Conservation (phyloP, 805 yeast species). For the Metschnikowia rubicola region DNA sequence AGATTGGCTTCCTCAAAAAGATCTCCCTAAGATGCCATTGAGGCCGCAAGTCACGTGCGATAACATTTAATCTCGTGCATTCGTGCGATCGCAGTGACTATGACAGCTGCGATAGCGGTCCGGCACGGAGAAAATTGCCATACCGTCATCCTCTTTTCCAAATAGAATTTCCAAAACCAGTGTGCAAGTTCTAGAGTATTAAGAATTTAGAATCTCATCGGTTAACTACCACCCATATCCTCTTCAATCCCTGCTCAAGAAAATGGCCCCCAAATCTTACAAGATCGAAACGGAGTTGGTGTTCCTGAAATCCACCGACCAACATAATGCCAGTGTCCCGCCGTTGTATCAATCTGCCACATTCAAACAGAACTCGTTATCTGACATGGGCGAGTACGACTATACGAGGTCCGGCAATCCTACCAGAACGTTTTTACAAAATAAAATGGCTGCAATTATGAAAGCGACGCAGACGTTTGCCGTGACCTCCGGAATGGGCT, state of each 20-base stretch:
- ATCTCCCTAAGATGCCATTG: not conserved
- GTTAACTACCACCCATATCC: no score
- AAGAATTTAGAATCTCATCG: not conserved
- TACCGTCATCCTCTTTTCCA: not conserved
- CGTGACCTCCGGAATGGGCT: slow-evolving; percentile 90
- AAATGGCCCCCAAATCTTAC: slow-evolving; percentile 34
- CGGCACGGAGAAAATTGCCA: not conserved
- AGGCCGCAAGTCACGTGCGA: slow-evolving; percentile 8
- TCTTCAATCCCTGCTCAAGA: not conserved
- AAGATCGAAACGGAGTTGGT: slow-evolving; percentile 70
- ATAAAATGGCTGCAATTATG: slow-evolving; percentile 75
- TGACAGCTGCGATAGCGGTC: slow-evolving; percentile 5
- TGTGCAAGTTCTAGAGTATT: not conserved
- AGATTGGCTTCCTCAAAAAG: not conserved
- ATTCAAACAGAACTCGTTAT: slow-evolving; percentile 72
- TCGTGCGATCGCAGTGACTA: slow-evolving; percentile 14
- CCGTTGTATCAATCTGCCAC: slow-evolving; percentile 95
- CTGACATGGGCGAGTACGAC: slow-evolving; percentile 67
- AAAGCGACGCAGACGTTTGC: slow-evolving; percentile 74
- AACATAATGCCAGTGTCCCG: slow-evolving; percentile 74
- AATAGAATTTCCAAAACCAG: not conserved
- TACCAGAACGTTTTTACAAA: slow-evolving; percentile 76
- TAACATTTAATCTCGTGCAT: slow-evolving; percentile 14
- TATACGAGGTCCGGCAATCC: slow-evolving; percentile 95
- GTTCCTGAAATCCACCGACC: slow-evolving; percentile 57